Conservation (phyloP, 2,329 filamentous ascomycete species). For the Cercospora sesami region DNA sequence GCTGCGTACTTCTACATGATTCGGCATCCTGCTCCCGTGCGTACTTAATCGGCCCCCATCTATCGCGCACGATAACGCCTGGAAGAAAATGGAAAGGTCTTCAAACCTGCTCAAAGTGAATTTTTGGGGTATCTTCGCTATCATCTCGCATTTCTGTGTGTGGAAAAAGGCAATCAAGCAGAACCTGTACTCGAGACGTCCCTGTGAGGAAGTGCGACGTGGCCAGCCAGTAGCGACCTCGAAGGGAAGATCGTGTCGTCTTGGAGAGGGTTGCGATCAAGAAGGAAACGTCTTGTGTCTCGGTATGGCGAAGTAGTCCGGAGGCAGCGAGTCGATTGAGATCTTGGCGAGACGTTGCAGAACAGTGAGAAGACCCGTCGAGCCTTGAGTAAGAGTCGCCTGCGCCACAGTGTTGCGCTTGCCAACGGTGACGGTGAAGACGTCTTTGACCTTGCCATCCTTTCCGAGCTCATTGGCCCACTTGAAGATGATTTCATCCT, state of each 20-base stretch:
- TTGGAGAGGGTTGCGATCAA: not conserved
- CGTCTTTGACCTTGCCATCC: slow-evolving; percentile 53
- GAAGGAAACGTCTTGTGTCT: slow-evolving; percentile 28
- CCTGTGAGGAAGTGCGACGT: not conserved
- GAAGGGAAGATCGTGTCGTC: not conserved
- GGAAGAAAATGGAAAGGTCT: not conserved
- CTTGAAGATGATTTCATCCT: slow-evolving; percentile 89
- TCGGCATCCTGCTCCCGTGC: not conserved
- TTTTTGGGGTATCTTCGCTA: not conserved
- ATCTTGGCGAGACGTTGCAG: slow-evolving; percentile 38
- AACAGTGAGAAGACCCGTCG: slow-evolving; percentile 64
- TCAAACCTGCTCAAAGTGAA: not conserved
- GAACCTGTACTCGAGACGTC: not conserved
- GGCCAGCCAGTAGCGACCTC: not conserved
- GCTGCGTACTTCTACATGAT: not conserved
- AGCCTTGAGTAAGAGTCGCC: slow-evolving; percentile 83
- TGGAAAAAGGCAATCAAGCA: not conserved
- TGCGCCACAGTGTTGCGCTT: slow-evolving; percentile 84
- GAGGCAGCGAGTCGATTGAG: slow-evolving; percentile 29
- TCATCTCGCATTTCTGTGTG: not conserved
- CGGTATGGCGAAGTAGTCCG: slow-evolving; percentile 34
- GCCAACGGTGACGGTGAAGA: slow-evolving; percentile 83
- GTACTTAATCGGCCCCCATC: not conserved
- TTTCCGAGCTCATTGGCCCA: slow-evolving; percentile 82
- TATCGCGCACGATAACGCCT: not conserved